Evolutionary conservation across 164 flowering plant species (phyloP).

Genomic region (Nymphaea colorata): DNA sequence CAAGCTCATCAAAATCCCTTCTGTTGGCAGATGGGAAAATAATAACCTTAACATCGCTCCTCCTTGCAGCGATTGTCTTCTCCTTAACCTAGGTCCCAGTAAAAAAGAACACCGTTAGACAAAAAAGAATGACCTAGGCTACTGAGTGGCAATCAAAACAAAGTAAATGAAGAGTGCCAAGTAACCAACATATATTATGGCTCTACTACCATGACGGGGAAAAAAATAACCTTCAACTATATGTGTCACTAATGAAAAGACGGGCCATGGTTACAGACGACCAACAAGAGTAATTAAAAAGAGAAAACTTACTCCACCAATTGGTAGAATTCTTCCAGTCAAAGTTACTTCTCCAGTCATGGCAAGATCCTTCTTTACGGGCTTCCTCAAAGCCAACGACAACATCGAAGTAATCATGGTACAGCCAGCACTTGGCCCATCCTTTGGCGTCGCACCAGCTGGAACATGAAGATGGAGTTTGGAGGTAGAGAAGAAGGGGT

Average conservation of each 20-base stretch:
- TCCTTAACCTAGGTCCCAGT: constrained; percentile 67
- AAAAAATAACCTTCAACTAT: too few relatives aligned
- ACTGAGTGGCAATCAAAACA: background rate
- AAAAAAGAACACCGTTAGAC: background rate
- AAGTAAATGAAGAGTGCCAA: too few relatives aligned
- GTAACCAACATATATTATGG: too few relatives aligned
- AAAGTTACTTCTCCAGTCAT: constrained; percentile 98
- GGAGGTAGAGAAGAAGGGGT: constrained; percentile 54
- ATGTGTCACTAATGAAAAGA: background rate
- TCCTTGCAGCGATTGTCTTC: constrained; percentile 94
- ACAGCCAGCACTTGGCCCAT: constrained; percentile 99
- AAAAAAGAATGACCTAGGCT: background rate
- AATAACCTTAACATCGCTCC: constrained; percentile 77
- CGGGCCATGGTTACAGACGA: background rate
- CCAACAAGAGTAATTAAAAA: background rate
- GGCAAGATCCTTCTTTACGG: constrained; percentile 73
- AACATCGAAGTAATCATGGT: constrained; percentile 94
- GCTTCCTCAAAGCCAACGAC: constrained; percentile 78
- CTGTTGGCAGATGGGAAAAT: constrained; percentile 84
- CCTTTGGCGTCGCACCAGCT: constrained; percentile 97
- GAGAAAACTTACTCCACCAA: constrained; percentile 79
- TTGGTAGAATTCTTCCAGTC: constrained; percentile 84
- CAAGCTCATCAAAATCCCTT: constrained; percentile 89
- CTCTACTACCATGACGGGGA: too few relatives aligned
- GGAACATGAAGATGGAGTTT: constrained; percentile 98